Base-by-base conservation (phyloP, 2,329 filamentous ascomycete species). In the Metarhizium sp. region DNA sequence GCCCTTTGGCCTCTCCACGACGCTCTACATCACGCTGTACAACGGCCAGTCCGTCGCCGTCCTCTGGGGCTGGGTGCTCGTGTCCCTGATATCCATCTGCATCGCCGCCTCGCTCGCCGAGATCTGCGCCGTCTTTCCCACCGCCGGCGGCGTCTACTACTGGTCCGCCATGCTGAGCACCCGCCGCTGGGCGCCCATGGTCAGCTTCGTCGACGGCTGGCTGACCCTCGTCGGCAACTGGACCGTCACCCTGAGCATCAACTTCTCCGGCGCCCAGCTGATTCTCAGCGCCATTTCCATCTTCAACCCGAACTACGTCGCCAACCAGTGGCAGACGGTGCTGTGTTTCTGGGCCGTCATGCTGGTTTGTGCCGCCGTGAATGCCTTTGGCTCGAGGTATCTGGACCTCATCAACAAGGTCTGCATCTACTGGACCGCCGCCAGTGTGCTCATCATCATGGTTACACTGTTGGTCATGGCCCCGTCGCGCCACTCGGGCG, bases 191-290 rank as follows among this genome's bases (percentile, higher is more conserved):
- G 80, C 81, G 30, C 81, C 83, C 0, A 68, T 84, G 29, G 78
- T 88, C 40, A 86, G 83, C 50, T 90, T 86, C 75, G 78, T 86
- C 57, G 88, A 86, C 2, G 87, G 86, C 49, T 90, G 86, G 86
- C 86, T 86, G 61, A 86, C 84, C 59, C 80, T 85, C 53, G 84
- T 85, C 38, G 86, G 85, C 49, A 89, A 87, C 81, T 85, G 87
- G 63, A 82, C 82, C 32, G 72, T 90, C 50, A 84, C 83, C 1
- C 82, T 87, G 40, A 87, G 84, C 1, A 87, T 85, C 58, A 86
- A 86, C n/a, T 78, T 89, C 47, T 77, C 88, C 5, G 86, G 84
- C 47, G 86, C 82, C 57, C 80, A 87, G 66, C 78, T 90, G 52
- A 81, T 90, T 54, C 69, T 87, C 13, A 84, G 84, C 53, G 78